Base-by-base conservation (phyloP, 2,329 filamentous ascomycete species). In the Paracoccidioides brasiliensis region DNA sequence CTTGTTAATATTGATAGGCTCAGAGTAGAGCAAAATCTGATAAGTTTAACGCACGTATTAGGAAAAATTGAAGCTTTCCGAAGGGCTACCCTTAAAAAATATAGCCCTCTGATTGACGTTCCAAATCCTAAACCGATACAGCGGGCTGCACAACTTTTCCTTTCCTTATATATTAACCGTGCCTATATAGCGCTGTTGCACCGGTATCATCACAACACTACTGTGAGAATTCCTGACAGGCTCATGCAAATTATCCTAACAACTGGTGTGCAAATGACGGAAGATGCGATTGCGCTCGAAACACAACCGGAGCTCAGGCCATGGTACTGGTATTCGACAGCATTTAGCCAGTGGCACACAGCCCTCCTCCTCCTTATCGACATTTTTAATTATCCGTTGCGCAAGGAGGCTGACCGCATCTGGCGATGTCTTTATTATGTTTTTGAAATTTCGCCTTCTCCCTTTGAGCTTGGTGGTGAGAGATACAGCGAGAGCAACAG, bases 381-480 rank as follows among this genome's bases (percentile, higher is more conserved):
- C 64, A 71, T 88, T 3, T 85, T 82, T 64, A 77, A 78, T 49
- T 75, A 77, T 43, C 79, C 81, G 0, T 71, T 77, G 54, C 74
- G 78, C 50, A 75, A 75, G 52, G 77, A 85, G 58, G 80, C 81
- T 1, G 76, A 79, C 30, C 78, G 85, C 7, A 85, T 88, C 56
- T 88, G 86, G 85, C 71, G 74, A 38, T 85, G 82, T 62, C 72
- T 88, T 32, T 84, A 90, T 64, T 89, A 82, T 64, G 81, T 86
- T 30, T 90, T 88, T 65, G 78, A 81, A 52, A 51, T 56, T 10
- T 53, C 57, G 71, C 83, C 33, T 77, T 84, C 37, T 65, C 74
- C 4, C 67, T 74, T 38, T 66, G 80, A 44, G 67, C 76, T 10
- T 41, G 54, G 46, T n/a, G 22, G 48, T 12, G 50, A 54, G 5